Base-by-base conservation (phyloP, 345 rosid genomes). In the Anacardium occidentale region DNA sequence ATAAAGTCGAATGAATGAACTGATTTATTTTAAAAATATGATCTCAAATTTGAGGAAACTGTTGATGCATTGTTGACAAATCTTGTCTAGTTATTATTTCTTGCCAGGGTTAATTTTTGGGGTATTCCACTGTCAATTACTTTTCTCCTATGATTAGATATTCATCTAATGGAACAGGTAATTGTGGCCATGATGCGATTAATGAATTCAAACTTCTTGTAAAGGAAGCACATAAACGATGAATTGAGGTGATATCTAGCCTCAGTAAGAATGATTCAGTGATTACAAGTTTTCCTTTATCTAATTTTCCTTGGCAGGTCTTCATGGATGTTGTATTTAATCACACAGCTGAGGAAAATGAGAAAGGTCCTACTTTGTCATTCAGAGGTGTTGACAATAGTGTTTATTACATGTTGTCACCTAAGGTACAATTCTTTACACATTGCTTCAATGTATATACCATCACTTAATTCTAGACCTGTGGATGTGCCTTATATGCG, bases 341-440 rank as follows among this genome's bases (percentile, higher is more conserved):
- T 82, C 98, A 94, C 85, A 94, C 98, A 21, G 96, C 97, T 22
- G 98, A 94, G 85, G 98, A 97, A 70, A 94, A 94, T 84, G 97
- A 90, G 78, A 85, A 86, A 82, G 98, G 98, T 20, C 97, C 93
- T 57, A 83, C 79, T 75, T 62, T 90, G 47, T 91, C 98, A 71
- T 94, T 94, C 71, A 91, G 93, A 82, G 98, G 98, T 77, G 85
- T 85, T 72, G 98, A 94, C 79, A 91, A 91, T 79, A 86, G 96
- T 75, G 89, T 89, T 74, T 94, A 94, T 81, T 94, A 94, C 86
- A 91, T 94, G 93, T 85, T 94, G 71, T 97, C 98, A 65, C 96
- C 97, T 61, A 91, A 91, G 98, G 98, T 91, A 86, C 70, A 69
- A 74, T 65, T 68, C 73, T 72, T 64, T 71, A 75, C 26, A 57